Conservation (phyloP, 1,284 basidiomycete species). For the Ceratobasidium sp. region DNA sequence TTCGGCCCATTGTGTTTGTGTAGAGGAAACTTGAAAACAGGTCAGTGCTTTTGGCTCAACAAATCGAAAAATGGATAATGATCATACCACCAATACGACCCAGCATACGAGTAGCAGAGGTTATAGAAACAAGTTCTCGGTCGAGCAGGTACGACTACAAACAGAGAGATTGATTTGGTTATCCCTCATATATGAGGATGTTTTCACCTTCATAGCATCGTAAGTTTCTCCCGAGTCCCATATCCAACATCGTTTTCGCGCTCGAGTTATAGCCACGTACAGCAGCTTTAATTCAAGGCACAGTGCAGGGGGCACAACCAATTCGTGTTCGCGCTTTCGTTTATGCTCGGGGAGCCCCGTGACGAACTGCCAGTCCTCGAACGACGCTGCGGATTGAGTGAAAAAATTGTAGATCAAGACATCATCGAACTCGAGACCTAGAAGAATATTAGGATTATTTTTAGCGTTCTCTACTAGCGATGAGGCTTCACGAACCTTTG, state of each 20-base stretch:
- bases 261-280: slow-evolving; percentile 47
- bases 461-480: too few relatives aligned
- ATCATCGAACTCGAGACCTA: slow-evolving; percentile 78
- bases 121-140: slow-evolving; percentile 8
- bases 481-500: too few relatives aligned
- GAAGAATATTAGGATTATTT: too few relatives aligned
- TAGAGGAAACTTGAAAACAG: too few relatives aligned
- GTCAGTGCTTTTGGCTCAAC: not conserved
- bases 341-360: slow-evolving; percentile 62
- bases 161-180: too few relatives aligned
- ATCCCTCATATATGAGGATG: too few relatives aligned
- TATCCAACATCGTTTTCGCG: slow-evolving; percentile 45
- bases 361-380: slow-evolving; percentile 68
- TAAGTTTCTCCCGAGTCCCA: slow-evolving; percentile 23
- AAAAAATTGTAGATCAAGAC: slow-evolving; percentile 80
- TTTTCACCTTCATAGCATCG: slow-evolving; percentile 34
- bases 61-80: not conserved
- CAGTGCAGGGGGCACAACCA: slow-evolving; percentile 14
- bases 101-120: too few relatives aligned
- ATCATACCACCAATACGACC: not conserved
- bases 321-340: too few relatives aligned
- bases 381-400: slow-evolving; percentile 67
- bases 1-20: not conserved
- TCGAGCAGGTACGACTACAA: not conserved
- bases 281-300: slow-evolving; percentile 69